Evolutionary conservation across 441 rosid species (phyloP).

Genomic region (Omphalea diandra): DNA sequence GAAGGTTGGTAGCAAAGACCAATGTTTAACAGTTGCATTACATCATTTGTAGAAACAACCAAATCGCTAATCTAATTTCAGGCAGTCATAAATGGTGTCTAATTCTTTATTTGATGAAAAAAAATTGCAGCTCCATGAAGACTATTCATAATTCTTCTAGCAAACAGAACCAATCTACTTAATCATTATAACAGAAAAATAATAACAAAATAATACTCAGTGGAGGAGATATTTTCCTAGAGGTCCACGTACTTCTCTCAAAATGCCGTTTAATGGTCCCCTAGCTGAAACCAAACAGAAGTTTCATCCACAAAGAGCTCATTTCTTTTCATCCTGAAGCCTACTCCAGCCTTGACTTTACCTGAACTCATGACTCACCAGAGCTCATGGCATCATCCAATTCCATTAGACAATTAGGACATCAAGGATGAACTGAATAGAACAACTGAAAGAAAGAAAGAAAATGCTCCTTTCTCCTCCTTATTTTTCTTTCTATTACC

Average conservation of each 20-base stretch:
- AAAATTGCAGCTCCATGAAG: no score
- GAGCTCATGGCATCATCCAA: not conserved
- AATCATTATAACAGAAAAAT: no score
- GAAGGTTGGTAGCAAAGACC: not conserved
- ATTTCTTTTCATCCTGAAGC: not conserved
- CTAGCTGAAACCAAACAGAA: not conserved
- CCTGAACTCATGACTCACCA: not conserved
- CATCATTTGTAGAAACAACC: not conserved
- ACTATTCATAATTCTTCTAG: no score
- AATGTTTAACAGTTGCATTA: not conserved
- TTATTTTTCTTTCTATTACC: not conserved
- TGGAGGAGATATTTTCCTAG: not conserved
- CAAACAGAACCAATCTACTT: no score
- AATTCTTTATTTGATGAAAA: no score
- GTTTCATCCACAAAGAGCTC: not conserved
- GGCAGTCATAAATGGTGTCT: not conserved
- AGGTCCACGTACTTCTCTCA: not conserved
- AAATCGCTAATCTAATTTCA: not conserved
- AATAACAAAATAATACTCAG: no score
- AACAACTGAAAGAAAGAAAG: not conserved
- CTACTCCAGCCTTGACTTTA: not conserved
- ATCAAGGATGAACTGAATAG: not conserved
- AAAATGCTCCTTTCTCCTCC: not conserved
- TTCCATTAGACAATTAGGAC: not conserved
- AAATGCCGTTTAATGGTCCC: not conserved